Percentiles rank a stretch among this genome's conserved stretches.
phyloP scores from a whole-genome alignment of 306 rosid species.

The Albizia julibrissin region DNA sequence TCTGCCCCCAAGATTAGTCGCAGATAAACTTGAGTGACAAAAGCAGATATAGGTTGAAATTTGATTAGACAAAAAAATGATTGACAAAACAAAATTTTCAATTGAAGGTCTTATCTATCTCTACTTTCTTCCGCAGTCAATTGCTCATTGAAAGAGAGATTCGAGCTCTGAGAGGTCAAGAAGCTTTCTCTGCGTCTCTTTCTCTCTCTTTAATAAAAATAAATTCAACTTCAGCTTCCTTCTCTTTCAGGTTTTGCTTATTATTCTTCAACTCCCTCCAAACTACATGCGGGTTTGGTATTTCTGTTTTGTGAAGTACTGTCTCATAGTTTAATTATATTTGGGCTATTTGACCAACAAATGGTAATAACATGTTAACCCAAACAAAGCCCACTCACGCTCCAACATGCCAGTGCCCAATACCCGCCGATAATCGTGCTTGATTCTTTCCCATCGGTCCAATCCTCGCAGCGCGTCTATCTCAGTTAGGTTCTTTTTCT shows the following conservation, averaged over 20 bases:
- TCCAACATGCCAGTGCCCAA: not conserved
- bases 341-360: constrained; percentile 36
- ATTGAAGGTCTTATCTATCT: constrained; percentile 34
- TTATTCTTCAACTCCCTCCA: not conserved
- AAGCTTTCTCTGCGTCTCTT: not conserved
- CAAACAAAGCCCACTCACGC: not conserved
- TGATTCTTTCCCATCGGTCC: not conserved
- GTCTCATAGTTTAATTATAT: constrained; percentile 25
- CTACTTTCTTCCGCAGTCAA: constrained; percentile 37
- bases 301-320: not conserved
- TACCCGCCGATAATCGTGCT: not conserved
- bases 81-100: constrained; percentile 28
- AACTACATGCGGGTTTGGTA: not conserved
- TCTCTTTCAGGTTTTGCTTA: constrained; percentile 23
- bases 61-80: constrained; percentile 34
- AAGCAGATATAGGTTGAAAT: constrained; percentile 35
- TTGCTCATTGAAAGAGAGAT: constrained; percentile 31
- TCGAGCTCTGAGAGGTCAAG: constrained; percentile 30
- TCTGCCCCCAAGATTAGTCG: not conserved
- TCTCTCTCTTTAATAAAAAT: not conserved
- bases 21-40: constrained; percentile 16
- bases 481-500: not conserved
- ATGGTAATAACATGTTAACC: not conserved
- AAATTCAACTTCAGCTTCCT: not conserved
- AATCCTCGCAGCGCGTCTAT: not conserved